Conservation (phyloP, 345 rosid species). For the Hevea brasiliensis region DNA sequence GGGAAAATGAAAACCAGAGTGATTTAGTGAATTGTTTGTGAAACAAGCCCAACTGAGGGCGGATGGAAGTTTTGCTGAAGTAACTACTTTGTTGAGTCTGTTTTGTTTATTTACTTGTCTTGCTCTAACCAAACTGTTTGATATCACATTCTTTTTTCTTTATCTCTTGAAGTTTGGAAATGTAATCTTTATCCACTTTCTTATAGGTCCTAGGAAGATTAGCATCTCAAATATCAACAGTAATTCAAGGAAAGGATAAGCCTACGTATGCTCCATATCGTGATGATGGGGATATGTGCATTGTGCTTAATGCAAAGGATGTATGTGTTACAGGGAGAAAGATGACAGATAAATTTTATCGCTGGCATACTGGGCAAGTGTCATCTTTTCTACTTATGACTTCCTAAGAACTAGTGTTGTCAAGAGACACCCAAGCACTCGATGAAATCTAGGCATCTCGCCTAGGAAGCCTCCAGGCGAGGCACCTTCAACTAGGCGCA, state of each 20-base stretch:
- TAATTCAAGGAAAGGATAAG: constrained; percentile 94
- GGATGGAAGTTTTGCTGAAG: not conserved
- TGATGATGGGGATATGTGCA: constrained; percentile 94
- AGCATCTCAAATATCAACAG: constrained; percentile 89
- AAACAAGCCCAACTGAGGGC: not conserved
- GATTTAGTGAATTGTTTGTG: not conserved
- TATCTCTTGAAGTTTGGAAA: not conserved
- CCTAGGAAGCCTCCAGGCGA: no score
- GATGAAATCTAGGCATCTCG: no score
- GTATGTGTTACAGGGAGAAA: constrained; percentile 83
- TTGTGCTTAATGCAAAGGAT: constrained; percentile 96
- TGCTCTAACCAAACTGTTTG: not conserved
- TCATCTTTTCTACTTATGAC: not conserved
- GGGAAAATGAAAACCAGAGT: not conserved
- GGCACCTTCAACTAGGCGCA: no score
- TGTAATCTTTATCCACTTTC: not conserved
- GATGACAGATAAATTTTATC: constrained; percentile 84
- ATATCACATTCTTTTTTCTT: not conserved
- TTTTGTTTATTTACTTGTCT: not conserved
- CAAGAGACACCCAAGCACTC: no score
- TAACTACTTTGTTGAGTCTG: not conserved
- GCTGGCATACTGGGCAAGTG: constrained; percentile 94
- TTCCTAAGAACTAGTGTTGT: constrained; percentile 7
- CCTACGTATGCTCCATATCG: constrained; percentile 87
- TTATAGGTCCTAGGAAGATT: constrained; percentile 90